Base-by-base conservation (phyloP, 345 rosid species). In the Lepidium didymum region DNA sequence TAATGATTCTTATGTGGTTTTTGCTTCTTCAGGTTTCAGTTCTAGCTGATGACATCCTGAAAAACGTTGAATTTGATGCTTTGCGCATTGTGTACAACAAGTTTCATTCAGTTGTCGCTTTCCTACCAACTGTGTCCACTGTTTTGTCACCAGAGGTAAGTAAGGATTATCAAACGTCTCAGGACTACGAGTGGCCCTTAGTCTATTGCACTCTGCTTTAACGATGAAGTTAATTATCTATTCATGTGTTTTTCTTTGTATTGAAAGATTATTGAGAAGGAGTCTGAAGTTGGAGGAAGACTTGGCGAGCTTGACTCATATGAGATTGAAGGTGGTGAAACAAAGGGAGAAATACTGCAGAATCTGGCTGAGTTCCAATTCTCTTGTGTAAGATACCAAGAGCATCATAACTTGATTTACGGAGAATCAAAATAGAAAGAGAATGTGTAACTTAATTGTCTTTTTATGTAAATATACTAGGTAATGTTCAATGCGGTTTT, bases 261-360 rank as follows among this genome's bases (percentile, higher is more conserved):
- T 63, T 57, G 68, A 23, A 62, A 94, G 97, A 69, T 86, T 75
- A 86, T 91, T 72, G 99, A 90, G 78, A 93, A 77, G 73, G 97
- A 90, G 62, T 68, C 92, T 68, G 99, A 91, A 67, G 14, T 91
- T 25, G 97, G 95, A 49, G 97, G 98, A 51, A 88, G 72, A 81
- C 88, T 94, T 54, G 95, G 95, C 34, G 92, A 85, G n/a, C 86
- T 94, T 2, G 99, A 94, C 80, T 82, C 85, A 11, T 94, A 94
- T 67, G 99, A 94, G 75, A 84, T 94, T 56, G 99, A 94, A 91
- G 99, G 99, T 21, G 87, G 91, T 68, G 97, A 91, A 65, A 90
- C 96, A 55, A 94, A 89, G 84, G 85, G 91, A 45, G 97, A 87
- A 74, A 84, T 89, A 56, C 90, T 94, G 68, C 99, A 94, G 79